These are phyloP conservation scores for Sparassis latifolia DNA, from an alignment of 1,284 basidiomycete genomes.

Conservation along the genomic window DNA sequence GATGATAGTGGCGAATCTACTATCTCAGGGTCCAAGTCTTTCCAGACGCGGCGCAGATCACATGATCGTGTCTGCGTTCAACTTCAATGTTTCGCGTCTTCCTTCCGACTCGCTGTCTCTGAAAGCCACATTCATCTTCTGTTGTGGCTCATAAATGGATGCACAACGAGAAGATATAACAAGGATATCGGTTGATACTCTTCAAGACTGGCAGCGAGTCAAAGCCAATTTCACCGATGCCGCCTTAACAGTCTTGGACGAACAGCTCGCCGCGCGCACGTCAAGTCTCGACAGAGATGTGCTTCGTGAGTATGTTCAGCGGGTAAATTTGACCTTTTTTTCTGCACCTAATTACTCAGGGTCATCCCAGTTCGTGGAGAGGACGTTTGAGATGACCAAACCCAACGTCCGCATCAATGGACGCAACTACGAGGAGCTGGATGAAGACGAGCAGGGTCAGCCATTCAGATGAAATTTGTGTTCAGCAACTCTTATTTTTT, in stretches of 20 bases:
- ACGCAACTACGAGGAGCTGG: conserved; percentile 62
- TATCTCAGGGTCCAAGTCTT: too few relatives aligned
- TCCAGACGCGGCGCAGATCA: too few relatives aligned
- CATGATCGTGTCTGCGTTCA: too few relatives aligned
- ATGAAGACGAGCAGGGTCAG: conserved; percentile 49
- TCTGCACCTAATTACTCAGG: background rate
- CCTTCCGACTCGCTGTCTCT: too few relatives aligned
- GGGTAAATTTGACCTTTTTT: conserved; percentile 30
- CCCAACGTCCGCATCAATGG: conserved; percentile 78
- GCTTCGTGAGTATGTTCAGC: conserved; percentile 41
- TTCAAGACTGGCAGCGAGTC: conserved; percentile 57
- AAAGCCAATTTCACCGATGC: conserved; percentile 42
- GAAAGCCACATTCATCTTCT: too few relatives aligned
- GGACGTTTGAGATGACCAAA: conserved; percentile 55
- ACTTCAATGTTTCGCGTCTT: too few relatives aligned
- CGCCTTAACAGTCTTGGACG: conserved; percentile 37
- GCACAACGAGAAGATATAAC: conserved; percentile 49
- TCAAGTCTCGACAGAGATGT: conserved; percentile 34
- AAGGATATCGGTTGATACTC: conserved; percentile 55
- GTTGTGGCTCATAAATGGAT: conserved; percentile 23
- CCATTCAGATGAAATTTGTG: background rate
- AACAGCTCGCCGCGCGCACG: conserved; percentile 31
- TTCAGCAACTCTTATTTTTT: conserved; percentile 1
- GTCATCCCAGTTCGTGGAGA: conserved; percentile 46
- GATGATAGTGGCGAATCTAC: too few relatives aligned